These are phyloP conservation scores for Colletotrichum chlorophyti DNA, from an alignment of 2,329 filamentous ascomycete species.

Conservation along the genomic window DNA sequence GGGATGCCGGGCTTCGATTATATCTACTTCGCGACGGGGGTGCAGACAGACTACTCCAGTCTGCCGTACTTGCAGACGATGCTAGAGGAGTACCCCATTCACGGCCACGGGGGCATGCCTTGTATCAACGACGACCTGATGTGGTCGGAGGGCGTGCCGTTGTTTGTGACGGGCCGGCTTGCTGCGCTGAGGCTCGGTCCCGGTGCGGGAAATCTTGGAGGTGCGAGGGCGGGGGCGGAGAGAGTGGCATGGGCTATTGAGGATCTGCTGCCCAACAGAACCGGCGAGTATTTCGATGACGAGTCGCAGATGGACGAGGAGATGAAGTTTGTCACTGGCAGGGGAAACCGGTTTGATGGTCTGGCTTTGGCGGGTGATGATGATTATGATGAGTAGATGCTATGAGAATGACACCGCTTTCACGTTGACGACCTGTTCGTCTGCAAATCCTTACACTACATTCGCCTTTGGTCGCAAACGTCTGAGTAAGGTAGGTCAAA, in stretches of 20 bases:
- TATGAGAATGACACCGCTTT: too few species aligned
- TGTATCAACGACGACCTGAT: conserved; percentile 78
- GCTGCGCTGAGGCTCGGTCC: conserved; percentile 74
- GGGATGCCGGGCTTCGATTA: conserved; percentile 67
- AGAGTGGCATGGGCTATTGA: conserved; percentile 75
- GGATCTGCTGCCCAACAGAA: conserved; percentile 51
- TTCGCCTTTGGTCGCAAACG: too few species aligned
- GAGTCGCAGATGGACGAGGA: conserved; percentile 10
- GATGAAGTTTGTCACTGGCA: conserved; percentile 25
- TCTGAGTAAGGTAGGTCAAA: too few species aligned
- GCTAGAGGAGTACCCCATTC: conserved; percentile 64
- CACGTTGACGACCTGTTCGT: background rate
- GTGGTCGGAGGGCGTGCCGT: conserved; percentile 75
- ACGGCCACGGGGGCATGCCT: conserved; percentile 70
- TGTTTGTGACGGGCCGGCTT: conserved; percentile 74
- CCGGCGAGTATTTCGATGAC: conserved; percentile 1
- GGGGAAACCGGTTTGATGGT: conserved; percentile 27
- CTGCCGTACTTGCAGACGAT: conserved; percentile 69
- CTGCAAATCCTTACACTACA: too few species aligned
- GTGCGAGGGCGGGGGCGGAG: conserved; percentile 76
- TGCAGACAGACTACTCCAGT: conserved; percentile 66
- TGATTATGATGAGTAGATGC: background rate
- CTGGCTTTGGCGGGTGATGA: conserved; percentile 15
- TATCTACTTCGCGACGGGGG: conserved; percentile 79
- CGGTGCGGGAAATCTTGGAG: conserved; percentile 76